Percentiles rank a stretch among this genome's conserved stretches.
Conservation (phyloP, 75 land plant species). For the Sequoia sempervirens region DNA sequence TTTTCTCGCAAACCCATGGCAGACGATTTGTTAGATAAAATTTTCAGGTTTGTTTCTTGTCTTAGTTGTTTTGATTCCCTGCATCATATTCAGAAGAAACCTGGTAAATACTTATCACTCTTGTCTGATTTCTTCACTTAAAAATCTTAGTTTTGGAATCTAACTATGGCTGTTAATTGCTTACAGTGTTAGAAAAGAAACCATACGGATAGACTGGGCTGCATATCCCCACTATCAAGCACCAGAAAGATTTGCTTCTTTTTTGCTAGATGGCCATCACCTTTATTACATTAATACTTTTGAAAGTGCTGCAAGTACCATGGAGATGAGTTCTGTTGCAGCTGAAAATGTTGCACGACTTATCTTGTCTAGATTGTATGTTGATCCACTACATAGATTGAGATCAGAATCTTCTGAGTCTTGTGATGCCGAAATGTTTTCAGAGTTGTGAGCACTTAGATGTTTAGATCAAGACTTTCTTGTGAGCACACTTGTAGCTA, state of each 20-base stretch:
- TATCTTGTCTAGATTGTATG: conserved; percentile 52
- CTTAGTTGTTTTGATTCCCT: conserved; percentile 7
- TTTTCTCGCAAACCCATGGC: conserved; percentile 74
- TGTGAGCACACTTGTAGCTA: background rate
- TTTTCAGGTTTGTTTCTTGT: conserved; percentile 64
- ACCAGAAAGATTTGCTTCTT: conserved; percentile 83
- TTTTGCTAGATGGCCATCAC: conserved; percentile 71
- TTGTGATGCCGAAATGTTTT: background rate
- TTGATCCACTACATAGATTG: background rate
- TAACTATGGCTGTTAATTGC: conserved; percentile 10
- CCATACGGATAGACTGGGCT: conserved; percentile 76
- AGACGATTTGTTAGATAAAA: conserved; percentile 59
- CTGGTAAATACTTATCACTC: background rate
- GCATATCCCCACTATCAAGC: conserved; percentile 89
- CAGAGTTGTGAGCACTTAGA: background rate
- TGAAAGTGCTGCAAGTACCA: conserved; percentile 92
- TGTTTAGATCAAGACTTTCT: background rate
- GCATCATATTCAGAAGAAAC: background rate
- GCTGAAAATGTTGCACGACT: conserved; percentile 93
- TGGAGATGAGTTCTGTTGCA: conserved; percentile 90
- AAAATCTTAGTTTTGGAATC: background rate
- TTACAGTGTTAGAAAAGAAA: conserved; percentile 63
- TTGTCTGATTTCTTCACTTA: background rate
- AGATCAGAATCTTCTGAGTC: conserved; percentile 5
- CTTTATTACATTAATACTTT: conserved; percentile 91